phyloP scores from a whole-genome alignment of 345 rosid species.

The Lumnitzera littorea region DNA sequence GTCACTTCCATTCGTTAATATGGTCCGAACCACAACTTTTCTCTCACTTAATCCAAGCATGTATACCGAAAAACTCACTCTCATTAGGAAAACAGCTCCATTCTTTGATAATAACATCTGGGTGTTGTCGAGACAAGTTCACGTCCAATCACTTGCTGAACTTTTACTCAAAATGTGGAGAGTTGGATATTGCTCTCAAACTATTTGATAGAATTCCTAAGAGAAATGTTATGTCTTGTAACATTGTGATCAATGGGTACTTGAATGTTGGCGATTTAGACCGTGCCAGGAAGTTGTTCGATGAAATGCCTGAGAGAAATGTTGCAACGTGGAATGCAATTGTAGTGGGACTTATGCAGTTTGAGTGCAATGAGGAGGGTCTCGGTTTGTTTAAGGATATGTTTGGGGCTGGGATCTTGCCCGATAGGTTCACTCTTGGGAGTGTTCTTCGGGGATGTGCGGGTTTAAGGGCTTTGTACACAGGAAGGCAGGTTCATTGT shows the following conservation, averaged over 20 bases:
- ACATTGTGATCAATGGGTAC: slow-evolving; percentile 57
- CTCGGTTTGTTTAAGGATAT: slow-evolving; percentile 43
- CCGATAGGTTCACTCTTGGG: slow-evolving; percentile 52
- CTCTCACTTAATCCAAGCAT: slow-evolving; percentile 45
- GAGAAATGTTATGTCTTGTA: slow-evolving; percentile 69
- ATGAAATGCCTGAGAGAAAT: slow-evolving; percentile 53
- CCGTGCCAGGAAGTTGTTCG: slow-evolving; percentile 55
- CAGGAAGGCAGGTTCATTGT: slow-evolving; percentile 65
- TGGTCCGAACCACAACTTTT: slow-evolving; percentile 53
- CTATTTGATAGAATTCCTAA: slow-evolving; percentile 39
- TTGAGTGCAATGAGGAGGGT: slow-evolving; percentile 49
- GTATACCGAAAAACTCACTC: slow-evolving; percentile 38
- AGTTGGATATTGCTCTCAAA: slow-evolving; percentile 29
- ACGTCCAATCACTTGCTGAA: slow-evolving; percentile 63
- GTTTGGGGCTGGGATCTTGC: slow-evolving; percentile 38
- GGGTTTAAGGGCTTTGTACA: slow-evolving; percentile 30
- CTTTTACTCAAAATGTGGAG: slow-evolving; percentile 61
- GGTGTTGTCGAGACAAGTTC: slow-evolving; percentile 56
- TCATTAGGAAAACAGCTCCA: slow-evolving; percentile 57
- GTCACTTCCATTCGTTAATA: slow-evolving; percentile 31
- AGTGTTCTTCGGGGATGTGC: slow-evolving; percentile 73
- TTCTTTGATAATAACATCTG: slow-evolving; percentile 52
- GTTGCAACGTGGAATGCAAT: slow-evolving; percentile 63
- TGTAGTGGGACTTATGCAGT: slow-evolving; percentile 64
- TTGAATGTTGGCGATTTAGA: slow-evolving; percentile 35